These are phyloP conservation scores for Puccinia triticina DNA, from an alignment of 1,284 basidiomycete species.

Conservation along the genomic window DNA sequence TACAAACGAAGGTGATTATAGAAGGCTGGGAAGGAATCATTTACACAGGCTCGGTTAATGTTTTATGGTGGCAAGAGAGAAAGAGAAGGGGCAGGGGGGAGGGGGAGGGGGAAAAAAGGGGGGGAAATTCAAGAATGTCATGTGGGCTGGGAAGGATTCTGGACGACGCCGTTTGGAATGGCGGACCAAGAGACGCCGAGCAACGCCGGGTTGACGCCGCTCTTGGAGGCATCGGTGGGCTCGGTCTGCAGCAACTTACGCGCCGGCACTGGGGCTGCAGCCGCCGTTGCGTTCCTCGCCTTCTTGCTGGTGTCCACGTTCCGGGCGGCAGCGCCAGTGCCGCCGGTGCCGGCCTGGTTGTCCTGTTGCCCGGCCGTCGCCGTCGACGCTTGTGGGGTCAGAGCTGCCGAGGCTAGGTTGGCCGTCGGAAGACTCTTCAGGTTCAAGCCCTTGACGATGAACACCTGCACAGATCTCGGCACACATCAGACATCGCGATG, in stretches of 20 bases:
- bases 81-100: not conserved
- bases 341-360: not conserved
- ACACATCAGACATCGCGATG: not conserved
- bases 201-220: not conserved
- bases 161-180: slow-evolving; percentile 25
- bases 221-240: not conserved
- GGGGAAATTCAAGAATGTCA: not conserved
- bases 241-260: not conserved
- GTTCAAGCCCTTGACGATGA: slow-evolving; percentile 33
- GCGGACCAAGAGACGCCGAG: slow-evolving; percentile 15
- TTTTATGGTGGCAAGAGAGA: not conserved
- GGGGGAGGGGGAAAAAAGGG: not conserved
- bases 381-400: not conserved
- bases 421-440: slow-evolving; percentile 37
- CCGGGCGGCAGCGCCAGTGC: not conserved
- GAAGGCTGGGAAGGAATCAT: too few relatives aligned
- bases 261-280: not conserved
- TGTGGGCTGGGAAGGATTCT: slow-evolving; percentile 20
- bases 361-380: not conserved
- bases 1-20: too few relatives aligned
- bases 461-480: slow-evolving; percentile 3
- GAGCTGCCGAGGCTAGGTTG: slow-evolving; percentile 43
- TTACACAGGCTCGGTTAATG: too few relatives aligned
- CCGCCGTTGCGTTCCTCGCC: not conserved
- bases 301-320: not conserved